Conservation (phyloP, 352 stramenopile genomes). For the Phytopythium ostracodes region DNA sequence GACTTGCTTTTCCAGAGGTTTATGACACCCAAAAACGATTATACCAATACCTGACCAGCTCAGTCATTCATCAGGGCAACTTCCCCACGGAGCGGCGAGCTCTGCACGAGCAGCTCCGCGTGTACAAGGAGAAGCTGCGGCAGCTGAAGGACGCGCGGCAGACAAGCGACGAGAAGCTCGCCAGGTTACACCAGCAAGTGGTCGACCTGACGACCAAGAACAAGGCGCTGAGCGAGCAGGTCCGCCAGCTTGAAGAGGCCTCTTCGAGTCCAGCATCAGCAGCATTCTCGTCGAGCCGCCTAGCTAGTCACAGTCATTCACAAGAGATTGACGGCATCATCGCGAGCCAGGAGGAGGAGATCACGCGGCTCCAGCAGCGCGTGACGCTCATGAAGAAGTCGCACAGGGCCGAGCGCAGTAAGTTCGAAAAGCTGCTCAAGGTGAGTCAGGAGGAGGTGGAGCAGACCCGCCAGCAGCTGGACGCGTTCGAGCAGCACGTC, state of each 20-base stretch:
- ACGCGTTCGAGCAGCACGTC: constrained; percentile 43
- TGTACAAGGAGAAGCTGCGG: constrained; percentile 56
- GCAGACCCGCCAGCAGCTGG: constrained; percentile 31
- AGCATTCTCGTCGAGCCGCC: background rate
- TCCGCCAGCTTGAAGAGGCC: constrained; percentile 35
- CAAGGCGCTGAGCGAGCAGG: constrained; percentile 45
- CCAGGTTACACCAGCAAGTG: constrained; percentile 47
- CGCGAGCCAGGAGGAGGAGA: constrained; percentile 58
- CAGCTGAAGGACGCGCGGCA: constrained; percentile 53
- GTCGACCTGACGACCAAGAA: constrained; percentile 53
- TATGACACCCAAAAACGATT: no score
- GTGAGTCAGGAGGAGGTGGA: constrained; percentile 45
- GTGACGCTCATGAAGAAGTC: constrained; percentile 61
- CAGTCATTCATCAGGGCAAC: constrained; percentile 24
- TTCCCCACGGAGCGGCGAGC: constrained; percentile 43
- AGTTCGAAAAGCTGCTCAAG: constrained; percentile 44
- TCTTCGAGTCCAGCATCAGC: constrained; percentile 10
- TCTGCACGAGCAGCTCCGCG: constrained; percentile 57
- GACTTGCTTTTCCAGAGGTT: no score
- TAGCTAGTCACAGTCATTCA: constrained; percentile 3
- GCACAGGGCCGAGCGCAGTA: constrained; percentile 39
- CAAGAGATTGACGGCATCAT: constrained; percentile 43
- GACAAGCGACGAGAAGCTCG: constrained; percentile 37
- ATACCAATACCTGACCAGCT: background rate
- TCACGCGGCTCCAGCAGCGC: constrained; percentile 56